A percentile compares a stretch with the other conserved stretches of the same genome.
These are phyloP conservation scores for Fusarium sp. DNA, from an alignment of 2,329 filamentous ascomycete species.

Conservation along the genomic window DNA sequence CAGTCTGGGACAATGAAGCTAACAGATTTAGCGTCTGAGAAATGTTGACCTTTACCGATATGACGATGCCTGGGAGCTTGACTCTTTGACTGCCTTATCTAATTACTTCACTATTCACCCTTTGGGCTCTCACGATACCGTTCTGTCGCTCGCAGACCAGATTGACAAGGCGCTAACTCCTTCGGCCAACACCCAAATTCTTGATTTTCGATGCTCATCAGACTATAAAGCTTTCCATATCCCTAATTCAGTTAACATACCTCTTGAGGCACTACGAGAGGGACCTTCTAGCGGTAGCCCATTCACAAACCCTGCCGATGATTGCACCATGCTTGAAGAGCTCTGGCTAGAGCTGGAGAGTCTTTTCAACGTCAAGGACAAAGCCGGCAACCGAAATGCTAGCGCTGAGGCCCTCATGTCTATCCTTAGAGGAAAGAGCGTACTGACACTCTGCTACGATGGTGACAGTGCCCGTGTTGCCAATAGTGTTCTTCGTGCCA, in stretches of 20 bases:
- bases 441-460: slow-evolving; percentile 65
- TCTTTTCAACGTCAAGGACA: slow-evolving; percentile 54
- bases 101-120: slow-evolving; percentile 51
- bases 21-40: slow-evolving; percentile 56
- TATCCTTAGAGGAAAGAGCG: slow-evolving; percentile 52
- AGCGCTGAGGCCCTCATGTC: slow-evolving; percentile 47
- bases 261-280: slow-evolving; percentile 55
- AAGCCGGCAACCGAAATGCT: slow-evolving; percentile 45
- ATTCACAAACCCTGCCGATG: slow-evolving; percentile 59
- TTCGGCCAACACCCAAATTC: slow-evolving; percentile 52
- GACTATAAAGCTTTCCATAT: slow-evolving; percentile 60
- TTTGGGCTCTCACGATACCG: slow-evolving; percentile 40
- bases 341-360: slow-evolving; percentile 63
- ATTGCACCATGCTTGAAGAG: slow-evolving; percentile 58
- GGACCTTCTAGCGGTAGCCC: slow-evolving; percentile 46
- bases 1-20: slow-evolving; percentile 1
- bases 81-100: slow-evolving; percentile 55
- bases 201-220: slow-evolving; percentile 57
- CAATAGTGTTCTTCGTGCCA: slow-evolving; percentile 65
- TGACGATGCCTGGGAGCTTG: slow-evolving; percentile 66
- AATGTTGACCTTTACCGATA: slow-evolving; percentile 66
- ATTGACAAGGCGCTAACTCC: slow-evolving; percentile 45
- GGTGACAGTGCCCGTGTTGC: slow-evolving; percentile 67
- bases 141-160: slow-evolving; percentile 44
- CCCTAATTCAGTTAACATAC: slow-evolving; percentile 60